Evolutionary conservation across 2,329 filamentous ascomycete species (phyloP).

Genomic region (Paecilomyces sp.): DNA sequence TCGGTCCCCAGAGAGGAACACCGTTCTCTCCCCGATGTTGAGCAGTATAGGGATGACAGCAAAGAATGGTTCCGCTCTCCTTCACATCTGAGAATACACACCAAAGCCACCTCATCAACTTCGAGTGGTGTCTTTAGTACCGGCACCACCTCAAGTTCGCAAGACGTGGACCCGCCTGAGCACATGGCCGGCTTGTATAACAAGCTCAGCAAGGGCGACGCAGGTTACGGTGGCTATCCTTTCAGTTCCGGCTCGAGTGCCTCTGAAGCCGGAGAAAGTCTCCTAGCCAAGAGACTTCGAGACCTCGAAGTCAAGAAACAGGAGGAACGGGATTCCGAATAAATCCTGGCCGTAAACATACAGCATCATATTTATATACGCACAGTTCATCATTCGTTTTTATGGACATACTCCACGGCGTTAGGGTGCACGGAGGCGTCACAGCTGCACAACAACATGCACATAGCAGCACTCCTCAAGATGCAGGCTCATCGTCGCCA

Average conservation of each 20-base stretch:
- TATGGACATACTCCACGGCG: neutral
- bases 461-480: neutral
- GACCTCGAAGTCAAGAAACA: slow-evolving; percentile 48
- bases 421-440: neutral
- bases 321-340: slow-evolving; percentile 1
- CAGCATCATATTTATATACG: neutral
- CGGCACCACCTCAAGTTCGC: slow-evolving; percentile 8
- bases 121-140: slow-evolving; percentile 16
- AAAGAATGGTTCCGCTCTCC: neutral
- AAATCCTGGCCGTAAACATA: neutral
- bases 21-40: neutral
- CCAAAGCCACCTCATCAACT: slow-evolving; percentile 10
- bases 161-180: slow-evolving; percentile 23
- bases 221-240: slow-evolving; percentile 54
- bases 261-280: slow-evolving; percentile 51
- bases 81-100: neutral
- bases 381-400: neutral
- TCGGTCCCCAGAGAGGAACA: neutral
- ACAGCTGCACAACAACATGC: neutral
- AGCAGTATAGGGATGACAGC: neutral
- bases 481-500: neutral
- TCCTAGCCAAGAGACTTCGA: slow-evolving; percentile 63
- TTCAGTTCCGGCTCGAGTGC: slow-evolving; percentile 36
- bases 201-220: slow-evolving; percentile 62
- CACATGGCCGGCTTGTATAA: slow-evolving; percentile 45